phyloP scores from a whole-genome alignment of 768 basidiomycete genomes.

The Nidularia pulvinata region DNA sequence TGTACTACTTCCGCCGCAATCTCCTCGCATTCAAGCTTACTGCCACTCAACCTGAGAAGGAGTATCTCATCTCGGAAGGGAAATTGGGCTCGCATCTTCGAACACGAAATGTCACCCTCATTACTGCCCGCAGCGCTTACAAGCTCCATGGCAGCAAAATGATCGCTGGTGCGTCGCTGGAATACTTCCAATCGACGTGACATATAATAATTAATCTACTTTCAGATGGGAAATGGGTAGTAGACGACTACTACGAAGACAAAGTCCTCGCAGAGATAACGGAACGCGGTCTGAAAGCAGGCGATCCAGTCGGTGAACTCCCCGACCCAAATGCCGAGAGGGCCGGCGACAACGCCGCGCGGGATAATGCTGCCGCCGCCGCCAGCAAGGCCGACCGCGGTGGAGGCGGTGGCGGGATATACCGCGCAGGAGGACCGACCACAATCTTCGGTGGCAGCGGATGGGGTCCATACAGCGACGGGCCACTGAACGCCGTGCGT shows the following conservation, averaged over 20 bases:
- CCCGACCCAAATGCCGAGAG: conserved; percentile 67
- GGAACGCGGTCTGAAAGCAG: conserved; percentile 80
- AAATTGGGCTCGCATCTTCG: conserved; percentile 88
- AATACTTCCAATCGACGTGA: background rate
- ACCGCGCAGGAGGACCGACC: conserved; percentile 90
- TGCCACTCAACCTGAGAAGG: conserved; percentile 89
- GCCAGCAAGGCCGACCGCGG: conserved; percentile 40
- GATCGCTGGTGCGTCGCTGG: conserved; percentile 63
- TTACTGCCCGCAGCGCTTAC: conserved; percentile 91
- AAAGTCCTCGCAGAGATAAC: conserved; percentile 76
- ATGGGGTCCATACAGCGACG: conserved; percentile 87
- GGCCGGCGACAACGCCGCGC: conserved; percentile 35
- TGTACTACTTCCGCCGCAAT: conserved; percentile 98
- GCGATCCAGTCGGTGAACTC: conserved; percentile 82
- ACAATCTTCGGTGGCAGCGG: conserved; percentile 88
- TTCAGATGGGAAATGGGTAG: conserved; percentile 88
- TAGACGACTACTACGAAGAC: conserved; percentile 96
- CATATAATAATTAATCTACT: background rate
- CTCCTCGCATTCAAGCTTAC: conserved; percentile 89
- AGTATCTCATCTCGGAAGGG: conserved; percentile 85
- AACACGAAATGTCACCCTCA: conserved; percentile 91
- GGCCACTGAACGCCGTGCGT: conserved; percentile 81
- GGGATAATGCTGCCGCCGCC: conserved; percentile 27
- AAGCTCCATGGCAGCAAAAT: conserved; percentile 94
- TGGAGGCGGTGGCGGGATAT: conserved; percentile 63